Base-by-base conservation (phyloP, 2,329 filamentous ascomycete genomes). In the Graphilbum fragrans region DNA sequence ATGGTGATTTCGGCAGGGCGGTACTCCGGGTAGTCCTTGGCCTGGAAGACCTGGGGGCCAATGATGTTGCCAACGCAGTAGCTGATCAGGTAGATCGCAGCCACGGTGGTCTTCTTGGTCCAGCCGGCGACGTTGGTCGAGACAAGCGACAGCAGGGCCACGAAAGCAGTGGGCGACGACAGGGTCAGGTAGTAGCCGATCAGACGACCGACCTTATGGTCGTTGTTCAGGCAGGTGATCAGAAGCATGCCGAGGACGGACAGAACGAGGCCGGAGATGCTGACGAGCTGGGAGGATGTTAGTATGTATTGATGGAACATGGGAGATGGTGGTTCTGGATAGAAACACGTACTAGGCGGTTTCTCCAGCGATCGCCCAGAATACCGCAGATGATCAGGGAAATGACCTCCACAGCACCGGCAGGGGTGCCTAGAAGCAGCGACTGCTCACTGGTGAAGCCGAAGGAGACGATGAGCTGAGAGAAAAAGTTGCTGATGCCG, bases 111-210 rank as follows among this genome's bases (percentile, higher is more conserved):
- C 55, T 77, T 77, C 57, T 76, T 77, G 9, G 72, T 77, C 46
- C 67, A 70, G 1, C 58, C 60, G 3, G 71, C 71, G 0, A 75
- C 63, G 42, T 84, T 84, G 14, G 71, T 74, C 2, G 70, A 68
- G 41, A 82, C 74, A 29, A 83, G 62, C 21, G 72, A 74, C 5
- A 83, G 57, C 16, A 83, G 57, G 4, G 74, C 74, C 1, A 82
- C 77, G 46, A 82, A 82, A 0, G 74, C 65, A 1, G 74, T 76
- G 1, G 77, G 68, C 11, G 64, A 66, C 1, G 74, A 69, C 51
- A 74, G 69, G 0, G 74, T 80, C 39, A 84, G 59, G 56, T 82
- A 84, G 54, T 80, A 83, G 0, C 76, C 77, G 2, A 76, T 66
- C 11, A 82, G 61, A 0, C 74, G 65, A 11, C 77, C 80, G 2